Evolutionary conservation across 2,329 filamentous ascomycete species (phyloP), one percentile per base, ranked within the genome.

Genomic region (Thielaviopsis musarum): DNA sequence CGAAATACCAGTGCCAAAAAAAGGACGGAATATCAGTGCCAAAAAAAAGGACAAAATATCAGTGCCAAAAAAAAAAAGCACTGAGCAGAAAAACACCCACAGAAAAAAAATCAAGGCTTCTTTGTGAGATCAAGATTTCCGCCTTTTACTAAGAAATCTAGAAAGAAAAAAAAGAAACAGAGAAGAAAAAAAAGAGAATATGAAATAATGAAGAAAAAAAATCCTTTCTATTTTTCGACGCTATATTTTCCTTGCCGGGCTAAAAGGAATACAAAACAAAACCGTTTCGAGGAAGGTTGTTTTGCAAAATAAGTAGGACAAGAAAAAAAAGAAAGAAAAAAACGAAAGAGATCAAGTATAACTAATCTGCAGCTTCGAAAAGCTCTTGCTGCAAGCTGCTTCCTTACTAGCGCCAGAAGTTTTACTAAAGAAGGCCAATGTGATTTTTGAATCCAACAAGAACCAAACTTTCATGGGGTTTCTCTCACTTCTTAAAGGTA

Each of bases 1-100:
- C 34, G 10, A 3, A 24, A 12, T 1, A 53, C 22, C 30, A 34
- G 52, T 6, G 24, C 22, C 52, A n/a, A 70, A 24, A 54, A 26
- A n/a, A 21, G 57, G 38, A 45, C 38, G 38, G n/a, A 45, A 45
- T 45, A n/a, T 45, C 38, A 45, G 38, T 6, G 38, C 38, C 38
- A 45, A 45, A 41, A n/a, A n/a, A n/a, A 12, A n/a, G 34, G 10
- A 38, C 34, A 38, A 3, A n/a, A n/a, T n/a, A n/a, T n/a, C n/a
- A n/a, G n/a, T n/a, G n/a, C n/a, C n/a, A n/a, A 28, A 48, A 28
- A 49, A 28, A 26, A 48, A 19, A 26, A 48, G 22, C 22, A 24
- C 34, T 55, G 54, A 56, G 10, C 30, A 45, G 34, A 34, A 41
- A 24, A 30, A n/a, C 17, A 10, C 34, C 54, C 54, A 34, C 5